Percentiles rank a stretch among this genome's conserved stretches.
Evolutionary conservation across 768 basidiomycete genomes (phyloP).

Genomic region (Tubosaeta brunneosetosa): DNA sequence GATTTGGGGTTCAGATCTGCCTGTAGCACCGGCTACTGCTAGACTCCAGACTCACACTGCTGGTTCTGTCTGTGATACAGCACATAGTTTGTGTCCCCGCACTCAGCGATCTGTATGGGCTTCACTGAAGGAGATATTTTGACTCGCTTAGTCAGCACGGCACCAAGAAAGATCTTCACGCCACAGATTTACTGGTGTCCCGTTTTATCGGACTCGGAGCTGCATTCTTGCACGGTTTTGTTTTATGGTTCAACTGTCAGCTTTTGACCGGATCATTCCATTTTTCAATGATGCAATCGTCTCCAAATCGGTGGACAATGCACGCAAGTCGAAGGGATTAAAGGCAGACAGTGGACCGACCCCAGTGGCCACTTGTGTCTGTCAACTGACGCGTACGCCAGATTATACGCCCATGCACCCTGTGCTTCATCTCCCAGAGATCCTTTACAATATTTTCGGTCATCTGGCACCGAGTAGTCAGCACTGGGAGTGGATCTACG

Average conservation of each 20-base stretch:
- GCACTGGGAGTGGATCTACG: background rate
- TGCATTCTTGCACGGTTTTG: too few relatives aligned
- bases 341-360: background rate
- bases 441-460: conserved; percentile 6
- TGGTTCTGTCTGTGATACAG: background rate
- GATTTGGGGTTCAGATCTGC: background rate
- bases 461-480: background rate
- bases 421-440: background rate
- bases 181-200: too few relatives aligned
- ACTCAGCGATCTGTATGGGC: too few relatives aligned
- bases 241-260: too few relatives aligned
- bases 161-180: too few relatives aligned
- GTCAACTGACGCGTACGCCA: background rate
- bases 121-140: background rate
- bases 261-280: background rate
- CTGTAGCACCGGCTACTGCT: too few relatives aligned
- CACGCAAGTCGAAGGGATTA: background rate
- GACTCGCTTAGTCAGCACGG: background rate
- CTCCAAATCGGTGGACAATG: conserved; percentile 2
- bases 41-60: background rate
- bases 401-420: background rate
- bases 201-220: too few relatives aligned
- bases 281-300: background rate
- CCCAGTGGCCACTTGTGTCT: background rate
- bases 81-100: too few relatives aligned